These are phyloP conservation scores for Laetiporus sulphureus DNA, from an alignment of 1,284 basidiomycete genomes.

Conservation along the genomic window DNA sequence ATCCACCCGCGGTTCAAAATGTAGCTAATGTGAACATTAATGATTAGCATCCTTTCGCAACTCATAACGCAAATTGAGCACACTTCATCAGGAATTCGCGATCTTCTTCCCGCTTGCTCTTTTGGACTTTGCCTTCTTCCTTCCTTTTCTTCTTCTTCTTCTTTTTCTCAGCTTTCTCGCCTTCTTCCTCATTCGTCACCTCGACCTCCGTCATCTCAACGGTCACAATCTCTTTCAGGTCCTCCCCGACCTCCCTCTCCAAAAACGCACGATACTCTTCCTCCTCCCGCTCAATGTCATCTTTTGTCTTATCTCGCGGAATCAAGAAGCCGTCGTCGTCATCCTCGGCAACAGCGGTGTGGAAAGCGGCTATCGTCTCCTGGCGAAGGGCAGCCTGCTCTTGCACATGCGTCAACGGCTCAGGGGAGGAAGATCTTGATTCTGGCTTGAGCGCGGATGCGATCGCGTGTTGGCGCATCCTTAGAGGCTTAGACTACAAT, in stretches of 20 bases:
- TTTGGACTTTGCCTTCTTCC: slow-evolving; percentile 29
- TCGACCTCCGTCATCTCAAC: slow-evolving; percentile 29
- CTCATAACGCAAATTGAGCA: slow-evolving; percentile 13
- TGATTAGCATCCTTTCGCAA: neutral
- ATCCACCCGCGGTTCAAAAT: slow-evolving; percentile 96
- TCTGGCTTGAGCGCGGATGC: slow-evolving; percentile 43
- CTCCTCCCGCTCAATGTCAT: slow-evolving; percentile 69
- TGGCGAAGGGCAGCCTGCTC: slow-evolving; percentile 73
- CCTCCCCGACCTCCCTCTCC: slow-evolving; percentile 76
- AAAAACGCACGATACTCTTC: slow-evolving; percentile 80
- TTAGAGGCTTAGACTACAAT: neutral
- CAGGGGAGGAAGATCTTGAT: slow-evolving; percentile 49
- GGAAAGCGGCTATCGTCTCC: slow-evolving; percentile 84
- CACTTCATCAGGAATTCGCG: slow-evolving; percentile 91
- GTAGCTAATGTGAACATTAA: slow-evolving; percentile 50
- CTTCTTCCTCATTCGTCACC: slow-evolving; percentile 26
- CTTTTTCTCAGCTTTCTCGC: slow-evolving; percentile 20
- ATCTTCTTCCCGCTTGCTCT: slow-evolving; percentile 54
- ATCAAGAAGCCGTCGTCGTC: slow-evolving; percentile 63
- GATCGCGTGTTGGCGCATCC: slow-evolving; percentile 49
- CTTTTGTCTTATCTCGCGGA: slow-evolving; percentile 70
- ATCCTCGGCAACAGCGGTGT: slow-evolving; percentile 40
- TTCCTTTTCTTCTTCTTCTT: slow-evolving; percentile 28
- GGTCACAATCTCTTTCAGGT: slow-evolving; percentile 54
- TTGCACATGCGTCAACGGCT: slow-evolving; percentile 67